Base-by-base conservation (phyloP, 352 stramenopile genomes). In the Elongisporangium anandrum region DNA sequence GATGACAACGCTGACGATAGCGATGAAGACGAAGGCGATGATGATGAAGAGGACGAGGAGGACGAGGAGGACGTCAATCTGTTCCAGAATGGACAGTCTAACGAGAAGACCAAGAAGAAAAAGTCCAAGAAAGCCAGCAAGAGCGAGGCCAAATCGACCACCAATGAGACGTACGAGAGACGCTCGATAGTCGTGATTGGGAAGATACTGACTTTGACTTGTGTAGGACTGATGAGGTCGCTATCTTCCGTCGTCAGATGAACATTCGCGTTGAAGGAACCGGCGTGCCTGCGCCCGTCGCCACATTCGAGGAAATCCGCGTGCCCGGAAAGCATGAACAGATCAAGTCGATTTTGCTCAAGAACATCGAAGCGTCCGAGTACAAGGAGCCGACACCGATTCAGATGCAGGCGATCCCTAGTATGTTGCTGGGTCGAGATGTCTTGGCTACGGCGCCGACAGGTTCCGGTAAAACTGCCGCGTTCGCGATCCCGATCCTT, bases 361-460 rank as follows among this genome's bases (percentile, higher is more conserved):
- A 83, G 39, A 96, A 94, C 66, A 91, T 96, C 39, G 87, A 94
- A 54, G 72, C 68, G 8, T 96, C 87, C 22, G 82, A 93, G 63
- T 99, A 98, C 91, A 98, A 98, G 66, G 97, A 99, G 67, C 98
- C 98, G 3, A 99, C 97, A 49, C 81, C 97, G 3, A 98, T 99
- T 65, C 98, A 99, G 74, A 99, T 99, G 97, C 93, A 98, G 70
- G 82, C 92, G 19, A 96, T 98, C 53, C 95, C 96, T 34, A 85
- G 84, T 45, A 63, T 98, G 56, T 61, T 98, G 9, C 73, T 82
- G 15, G 76, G 82, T 47, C 85, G 92, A 53, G 97, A 99, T 73
- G 77, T 99, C 49, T 82, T 99, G 23, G 97, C 88, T 7, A 96
- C 90, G 22, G 97, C 97, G 10, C 97, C 97, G 8, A 99, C 97